These are phyloP conservation scores for Hymenotorrendiella dingleyae DNA, from an alignment of 2,329 filamentous ascomycete genomes.

Conservation along the genomic window DNA sequence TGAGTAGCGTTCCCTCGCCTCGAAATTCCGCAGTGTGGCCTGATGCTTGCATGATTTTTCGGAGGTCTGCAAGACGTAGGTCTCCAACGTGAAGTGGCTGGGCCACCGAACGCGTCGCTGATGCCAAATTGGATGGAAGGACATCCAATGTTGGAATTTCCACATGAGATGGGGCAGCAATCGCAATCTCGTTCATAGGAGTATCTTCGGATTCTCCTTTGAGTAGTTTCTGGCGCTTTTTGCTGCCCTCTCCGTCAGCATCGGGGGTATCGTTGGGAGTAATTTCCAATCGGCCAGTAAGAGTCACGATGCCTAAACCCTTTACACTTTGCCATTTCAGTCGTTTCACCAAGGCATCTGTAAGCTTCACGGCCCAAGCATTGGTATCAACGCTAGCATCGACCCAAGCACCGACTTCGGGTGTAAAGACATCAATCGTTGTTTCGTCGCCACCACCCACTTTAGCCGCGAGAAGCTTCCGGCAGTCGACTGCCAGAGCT, in stretches of 20 bases:
- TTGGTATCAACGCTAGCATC: conserved; percentile 97
- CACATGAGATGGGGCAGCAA: conserved; percentile 9
- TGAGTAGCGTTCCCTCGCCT: conserved; percentile 84
- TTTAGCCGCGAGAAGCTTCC: conserved; percentile 52
- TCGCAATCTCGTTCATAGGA: conserved; percentile 13
- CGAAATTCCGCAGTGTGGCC: conserved; percentile 89
- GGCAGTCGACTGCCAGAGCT: conserved; percentile 73
- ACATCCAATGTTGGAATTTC: conserved; percentile 37
- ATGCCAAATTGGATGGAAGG: conserved; percentile 54
- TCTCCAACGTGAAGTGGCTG: conserved; percentile 94
- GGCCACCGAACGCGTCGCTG: conserved; percentile 68
- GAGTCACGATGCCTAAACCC: conserved; percentile 83
- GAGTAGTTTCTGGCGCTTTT: conserved; percentile 38
- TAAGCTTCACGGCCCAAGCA: conserved; percentile 90
- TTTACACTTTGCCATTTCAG: conserved; percentile 94
- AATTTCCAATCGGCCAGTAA: conserved; percentile 67
- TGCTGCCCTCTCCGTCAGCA: conserved; percentile 34
- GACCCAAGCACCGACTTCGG: conserved; percentile 63
- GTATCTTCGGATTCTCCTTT: conserved; percentile 38
- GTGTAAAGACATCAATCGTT: conserved; percentile 71
- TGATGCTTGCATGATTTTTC: conserved; percentile 72
- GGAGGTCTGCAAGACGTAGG: conserved; percentile 78
- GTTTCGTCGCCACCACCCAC: conserved; percentile 39
- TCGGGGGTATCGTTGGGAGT: conserved; percentile 38
- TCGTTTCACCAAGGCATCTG: conserved; percentile 75